Percentiles rank a stretch among this genome's conserved stretches.
Conservation (phyloP, 768 basidiomycete genomes). For the Butyriboletus loyo region DNA sequence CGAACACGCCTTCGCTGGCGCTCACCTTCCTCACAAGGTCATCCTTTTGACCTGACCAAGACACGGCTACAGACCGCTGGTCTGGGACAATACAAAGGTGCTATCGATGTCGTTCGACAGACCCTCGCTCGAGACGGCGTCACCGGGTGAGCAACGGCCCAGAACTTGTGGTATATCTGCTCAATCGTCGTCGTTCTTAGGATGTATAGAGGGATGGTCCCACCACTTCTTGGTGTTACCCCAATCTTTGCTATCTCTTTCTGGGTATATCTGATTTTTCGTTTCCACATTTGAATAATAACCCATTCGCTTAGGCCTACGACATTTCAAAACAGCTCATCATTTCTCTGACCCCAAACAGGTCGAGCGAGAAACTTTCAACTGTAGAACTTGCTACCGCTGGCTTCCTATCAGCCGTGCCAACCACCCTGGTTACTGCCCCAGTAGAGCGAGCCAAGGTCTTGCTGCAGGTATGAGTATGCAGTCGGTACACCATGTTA, state of each 20-base stretch:
- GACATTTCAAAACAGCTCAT: constrained; percentile 90
- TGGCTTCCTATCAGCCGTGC: constrained; percentile 92
- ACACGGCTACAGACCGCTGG: constrained; percentile 93
- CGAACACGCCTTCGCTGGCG: neutral
- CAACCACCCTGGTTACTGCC: constrained; percentile 88
- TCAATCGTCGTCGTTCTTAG: constrained; percentile 37
- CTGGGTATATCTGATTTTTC: constrained; percentile 58
- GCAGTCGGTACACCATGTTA: neutral
- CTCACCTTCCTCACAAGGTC: constrained; percentile 51
- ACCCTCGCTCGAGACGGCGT: constrained; percentile 88
- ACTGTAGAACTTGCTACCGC: constrained; percentile 83
- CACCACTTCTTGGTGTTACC: constrained; percentile 90
- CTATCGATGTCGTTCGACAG: constrained; percentile 90
- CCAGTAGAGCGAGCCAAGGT: constrained; percentile 98
- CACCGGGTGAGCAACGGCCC: constrained; percentile 58
- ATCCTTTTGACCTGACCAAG: constrained; percentile 97
- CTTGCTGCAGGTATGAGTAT: constrained; percentile 67
- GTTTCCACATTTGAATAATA: constrained; percentile 5
- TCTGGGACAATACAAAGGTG: constrained; percentile 86
- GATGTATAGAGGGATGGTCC: constrained; percentile 89
- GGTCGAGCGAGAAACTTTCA: constrained; percentile 59
- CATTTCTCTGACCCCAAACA: constrained; percentile 71
- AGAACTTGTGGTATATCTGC: neutral
- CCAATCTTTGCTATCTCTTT: constrained; percentile 98
- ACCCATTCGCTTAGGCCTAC: constrained; percentile 62